A percentile compares a stretch with the other conserved stretches of the same genome.
These are phyloP conservation scores for Escallonia rubra DNA, from an alignment of 129 eudicot genomes.

Conservation along the genomic window DNA sequence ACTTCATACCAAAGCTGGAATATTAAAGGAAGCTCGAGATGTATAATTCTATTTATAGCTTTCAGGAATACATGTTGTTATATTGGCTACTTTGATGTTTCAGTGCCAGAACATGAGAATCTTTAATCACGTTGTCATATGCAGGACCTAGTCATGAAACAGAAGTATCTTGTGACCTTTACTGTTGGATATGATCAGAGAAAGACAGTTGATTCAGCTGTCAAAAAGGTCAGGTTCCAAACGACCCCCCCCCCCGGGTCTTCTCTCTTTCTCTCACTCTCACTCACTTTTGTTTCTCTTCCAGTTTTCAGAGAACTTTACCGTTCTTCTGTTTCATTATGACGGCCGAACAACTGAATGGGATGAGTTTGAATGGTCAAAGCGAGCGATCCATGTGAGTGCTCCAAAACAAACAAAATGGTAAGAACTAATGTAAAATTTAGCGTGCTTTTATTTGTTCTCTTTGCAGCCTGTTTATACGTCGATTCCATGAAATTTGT, in stretches of 20 bases:
- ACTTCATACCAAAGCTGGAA: too few species aligned
- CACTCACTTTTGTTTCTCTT: slow-evolving; percentile 12
- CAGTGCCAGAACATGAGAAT: background rate
- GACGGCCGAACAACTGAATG: slow-evolving; percentile 82
- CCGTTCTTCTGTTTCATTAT: slow-evolving; percentile 81
- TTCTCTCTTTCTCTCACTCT: background rate
- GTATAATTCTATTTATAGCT: background rate
- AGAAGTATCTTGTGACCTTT: slow-evolving; percentile 81
- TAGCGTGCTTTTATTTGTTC: slow-evolving; percentile 1
- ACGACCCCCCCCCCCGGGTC: background rate
- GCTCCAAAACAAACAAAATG: slow-evolving; percentile 87
- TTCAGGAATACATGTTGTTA: background rate
- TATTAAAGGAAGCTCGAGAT: too few species aligned
- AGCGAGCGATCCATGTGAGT: slow-evolving; percentile 75
- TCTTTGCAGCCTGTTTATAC: slow-evolving; percentile 1
- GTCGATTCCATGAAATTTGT: slow-evolving; percentile 1
- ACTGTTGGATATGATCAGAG: slow-evolving; percentile 83
- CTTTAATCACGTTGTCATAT: slow-evolving; percentile 13
- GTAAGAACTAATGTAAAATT: slow-evolving; percentile 24
- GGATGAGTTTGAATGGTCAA: slow-evolving; percentile 94
- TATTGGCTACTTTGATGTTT: background rate
- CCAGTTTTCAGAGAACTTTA: slow-evolving; percentile 84
- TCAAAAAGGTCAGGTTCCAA: slow-evolving; percentile 75
- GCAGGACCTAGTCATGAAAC: slow-evolving; percentile 69
- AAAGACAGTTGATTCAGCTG: slow-evolving; percentile 65